A percentile compares a stretch with the other conserved stretches of the same genome.
phyloP scores from a whole-genome alignment of 305 asterid genomes.

The Plantago coronopus region DNA sequence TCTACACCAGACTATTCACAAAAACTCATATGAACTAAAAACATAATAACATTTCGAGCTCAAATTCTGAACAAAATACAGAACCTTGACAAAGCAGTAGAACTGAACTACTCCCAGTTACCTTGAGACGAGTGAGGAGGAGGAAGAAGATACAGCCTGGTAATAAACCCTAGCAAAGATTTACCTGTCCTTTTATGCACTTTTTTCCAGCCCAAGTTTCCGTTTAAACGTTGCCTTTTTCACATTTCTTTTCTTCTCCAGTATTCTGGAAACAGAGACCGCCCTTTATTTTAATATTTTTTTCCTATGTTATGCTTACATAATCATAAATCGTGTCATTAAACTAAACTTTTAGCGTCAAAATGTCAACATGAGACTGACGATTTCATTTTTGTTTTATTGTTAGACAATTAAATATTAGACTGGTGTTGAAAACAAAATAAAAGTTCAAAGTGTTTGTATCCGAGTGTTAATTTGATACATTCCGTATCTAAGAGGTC shows the following conservation, averaged over 20 bases:
- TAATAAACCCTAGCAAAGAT: slow-evolving; percentile 30
- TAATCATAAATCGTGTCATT: background rate
- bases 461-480: too few species aligned
- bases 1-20: background rate
- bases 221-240: slow-evolving; percentile 2
- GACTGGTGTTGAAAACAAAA: too few species aligned
- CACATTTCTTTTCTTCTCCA: background rate
- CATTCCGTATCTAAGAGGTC: too few species aligned
- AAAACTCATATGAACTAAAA: background rate
- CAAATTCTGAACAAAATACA: background rate
- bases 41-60: background rate
- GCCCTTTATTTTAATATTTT: background rate
- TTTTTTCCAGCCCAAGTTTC: slow-evolving; percentile 3
- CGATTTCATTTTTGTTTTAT: too few species aligned
- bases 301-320: background rate
- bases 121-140: slow-evolving; percentile 1
- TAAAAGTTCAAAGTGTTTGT: too few species aligned
- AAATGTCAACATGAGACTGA: too few species aligned
- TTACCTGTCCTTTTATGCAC: background rate
- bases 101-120: background rate
- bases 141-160: background rate
- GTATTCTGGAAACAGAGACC: slow-evolving; percentile 9
- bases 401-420: too few species aligned
- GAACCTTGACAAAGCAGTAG: background rate
- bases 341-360: too few species aligned